Evolutionary conservation across 805 yeast genomes (phyloP).

Genomic region (Torulaspora microellipsoides): DNA sequence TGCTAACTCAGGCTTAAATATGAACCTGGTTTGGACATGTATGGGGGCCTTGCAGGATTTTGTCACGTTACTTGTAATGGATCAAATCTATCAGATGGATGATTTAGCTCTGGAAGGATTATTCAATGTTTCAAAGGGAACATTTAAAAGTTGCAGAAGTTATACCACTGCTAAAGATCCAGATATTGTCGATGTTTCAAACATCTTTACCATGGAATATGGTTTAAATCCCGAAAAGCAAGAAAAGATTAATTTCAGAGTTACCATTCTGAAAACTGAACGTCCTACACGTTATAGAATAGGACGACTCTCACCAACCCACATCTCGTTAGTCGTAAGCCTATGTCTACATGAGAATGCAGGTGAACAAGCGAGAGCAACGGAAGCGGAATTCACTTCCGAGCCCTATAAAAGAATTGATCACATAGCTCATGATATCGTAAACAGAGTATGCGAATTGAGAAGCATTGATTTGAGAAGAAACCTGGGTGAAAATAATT

Average conservation of each 20-base stretch:
- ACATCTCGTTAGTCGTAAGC: slow-evolving; percentile 17
- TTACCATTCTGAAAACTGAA: slow-evolving; percentile 19
- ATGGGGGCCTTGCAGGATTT: slow-evolving; percentile 25
- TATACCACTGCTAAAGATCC: slow-evolving; percentile 9
- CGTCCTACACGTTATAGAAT: slow-evolving; percentile 18
- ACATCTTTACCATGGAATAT: slow-evolving; percentile 18
- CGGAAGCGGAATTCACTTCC: neutral
- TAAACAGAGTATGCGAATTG: slow-evolving; percentile 13
- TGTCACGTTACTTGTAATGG: slow-evolving; percentile 22
- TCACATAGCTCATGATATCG: slow-evolving; percentile 17
- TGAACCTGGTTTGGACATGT: slow-evolving; percentile 32
- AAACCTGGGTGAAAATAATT: slow-evolving; percentile 31
- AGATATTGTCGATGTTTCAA: slow-evolving; percentile 21
- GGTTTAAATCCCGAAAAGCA: slow-evolving; percentile 12
- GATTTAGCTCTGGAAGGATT: slow-evolving; percentile 23
- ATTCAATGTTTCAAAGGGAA: slow-evolving; percentile 17
- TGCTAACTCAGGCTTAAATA: slow-evolving; percentile 30
- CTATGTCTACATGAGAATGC: slow-evolving; percentile 17
- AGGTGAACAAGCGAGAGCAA: slow-evolving; percentile 8
- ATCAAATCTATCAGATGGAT: slow-evolving; percentile 22
- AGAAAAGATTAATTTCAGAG: slow-evolving; percentile 14
- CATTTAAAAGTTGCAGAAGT: slow-evolving; percentile 12
- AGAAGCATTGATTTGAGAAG: slow-evolving; percentile 28
- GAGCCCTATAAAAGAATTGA: slow-evolving; percentile 20
- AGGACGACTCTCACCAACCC: slow-evolving; percentile 11